phyloP scores from a whole-genome alignment of 257 asterid species.

The Solanum clarkiae region DNA sequence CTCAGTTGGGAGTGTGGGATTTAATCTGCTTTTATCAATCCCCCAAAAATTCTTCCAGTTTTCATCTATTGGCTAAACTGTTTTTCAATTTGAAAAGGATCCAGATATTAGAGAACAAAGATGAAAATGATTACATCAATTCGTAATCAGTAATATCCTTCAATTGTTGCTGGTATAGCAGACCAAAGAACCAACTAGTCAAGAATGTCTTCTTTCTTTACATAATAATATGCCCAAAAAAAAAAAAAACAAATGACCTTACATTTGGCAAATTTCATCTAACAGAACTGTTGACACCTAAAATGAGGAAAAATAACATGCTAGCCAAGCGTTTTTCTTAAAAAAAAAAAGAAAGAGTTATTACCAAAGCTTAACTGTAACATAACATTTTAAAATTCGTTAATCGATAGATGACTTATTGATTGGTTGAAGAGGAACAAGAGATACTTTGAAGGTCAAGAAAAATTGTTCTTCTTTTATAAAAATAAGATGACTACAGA shows the following conservation, averaged over 20 bases:
- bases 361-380: not conserved
- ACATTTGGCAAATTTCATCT: not conserved
- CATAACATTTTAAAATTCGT: not conserved
- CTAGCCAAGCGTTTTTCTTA: not conserved
- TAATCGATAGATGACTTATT: not conserved
- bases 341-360: not conserved
- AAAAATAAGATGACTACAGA: not conserved
- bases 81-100: not conserved
- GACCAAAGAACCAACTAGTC: not conserved
- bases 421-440: not conserved
- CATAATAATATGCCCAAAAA: not conserved
- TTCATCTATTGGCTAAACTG: not conserved
- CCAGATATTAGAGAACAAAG: not conserved
- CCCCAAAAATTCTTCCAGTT: not conserved
- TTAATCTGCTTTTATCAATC: not conserved
- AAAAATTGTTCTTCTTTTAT: not conserved
- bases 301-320: not conserved
- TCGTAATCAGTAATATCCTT: not conserved
- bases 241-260: not conserved
- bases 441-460: not conserved
- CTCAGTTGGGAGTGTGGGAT: not conserved
- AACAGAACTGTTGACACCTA: not conserved
- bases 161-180: not conserved
- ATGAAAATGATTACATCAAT: not conserved
- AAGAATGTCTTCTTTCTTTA: not conserved